A percentile compares a stretch with the other conserved stretches of the same genome.
These are phyloP conservation scores for Cornus controversa DNA, from an alignment of 148 eudicot species.

Conservation along the genomic window DNA sequence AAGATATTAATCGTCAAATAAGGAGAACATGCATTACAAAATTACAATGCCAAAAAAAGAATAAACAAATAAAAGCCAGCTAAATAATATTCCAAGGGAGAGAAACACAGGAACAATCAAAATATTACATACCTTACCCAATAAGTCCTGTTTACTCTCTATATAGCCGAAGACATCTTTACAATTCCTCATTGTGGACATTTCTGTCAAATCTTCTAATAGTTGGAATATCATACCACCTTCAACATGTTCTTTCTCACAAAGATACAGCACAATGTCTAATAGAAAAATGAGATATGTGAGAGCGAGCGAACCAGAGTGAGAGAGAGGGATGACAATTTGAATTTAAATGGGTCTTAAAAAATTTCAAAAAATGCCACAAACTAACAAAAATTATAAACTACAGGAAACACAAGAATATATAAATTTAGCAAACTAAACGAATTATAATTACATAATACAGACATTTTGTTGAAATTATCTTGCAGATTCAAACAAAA, in stretches of 20 bases:
- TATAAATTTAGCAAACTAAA: too few species aligned
- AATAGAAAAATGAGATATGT: constrained; percentile 16
- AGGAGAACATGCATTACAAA: not conserved
- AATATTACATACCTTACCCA: constrained; percentile 71
- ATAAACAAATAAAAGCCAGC: not conserved
- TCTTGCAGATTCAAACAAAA: too few species aligned
- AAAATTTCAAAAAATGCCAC: not conserved
- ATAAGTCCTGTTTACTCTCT: constrained; percentile 95
- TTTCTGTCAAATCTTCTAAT: constrained; percentile 95
- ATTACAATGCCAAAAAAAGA: not conserved
- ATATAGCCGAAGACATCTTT: constrained; percentile 91
- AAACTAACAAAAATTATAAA: too few species aligned
- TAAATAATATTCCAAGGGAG: constrained; percentile 4
- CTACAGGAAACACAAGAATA: too few species aligned
- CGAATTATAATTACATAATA: too few species aligned
- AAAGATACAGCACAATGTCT: constrained; percentile 94
- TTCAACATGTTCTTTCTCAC: constrained; percentile 97
- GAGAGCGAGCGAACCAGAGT: not conserved
- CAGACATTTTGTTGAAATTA: too few species aligned
- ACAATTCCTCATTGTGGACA: constrained; percentile 99
- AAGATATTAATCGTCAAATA: not conserved
- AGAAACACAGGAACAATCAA: not conserved
- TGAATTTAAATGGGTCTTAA: not conserved
- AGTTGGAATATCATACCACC: constrained; percentile 99
- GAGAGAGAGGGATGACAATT: not conserved